Evolutionary conservation across 148 eudicot species (phyloP).

Genomic region (Arbutus unedo): DNA sequence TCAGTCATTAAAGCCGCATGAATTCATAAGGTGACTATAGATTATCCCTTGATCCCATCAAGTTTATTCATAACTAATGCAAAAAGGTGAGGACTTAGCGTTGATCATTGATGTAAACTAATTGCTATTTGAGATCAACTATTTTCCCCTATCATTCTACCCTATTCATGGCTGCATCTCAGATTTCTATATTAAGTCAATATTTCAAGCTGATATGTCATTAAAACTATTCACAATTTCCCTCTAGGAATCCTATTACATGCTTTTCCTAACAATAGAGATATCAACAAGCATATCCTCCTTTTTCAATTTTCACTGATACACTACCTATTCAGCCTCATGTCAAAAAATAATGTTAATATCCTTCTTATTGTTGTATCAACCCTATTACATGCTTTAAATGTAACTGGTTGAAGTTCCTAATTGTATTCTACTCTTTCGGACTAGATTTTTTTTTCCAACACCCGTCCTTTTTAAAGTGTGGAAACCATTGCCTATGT

Average conservation of each 20-base stretch:
- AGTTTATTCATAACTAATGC: neutral
- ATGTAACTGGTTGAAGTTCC: no score
- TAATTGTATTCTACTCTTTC: no score
- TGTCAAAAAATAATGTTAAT: no score
- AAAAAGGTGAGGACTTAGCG: neutral
- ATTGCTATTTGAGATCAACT: neutral
- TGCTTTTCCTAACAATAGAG: neutral
- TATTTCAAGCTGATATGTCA: neutral
- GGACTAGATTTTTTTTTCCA: neutral
- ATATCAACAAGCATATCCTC: neutral
- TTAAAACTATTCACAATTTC: neutral
- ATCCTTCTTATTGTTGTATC: no score
- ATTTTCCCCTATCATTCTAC: neutral
- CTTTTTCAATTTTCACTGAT: neutral
- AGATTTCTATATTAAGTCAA: neutral
- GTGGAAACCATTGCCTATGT: no score
- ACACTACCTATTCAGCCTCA: neutral
- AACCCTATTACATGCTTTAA: no score
- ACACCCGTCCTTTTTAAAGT: no score
- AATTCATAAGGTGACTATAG: neutral
- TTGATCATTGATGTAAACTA: neutral
- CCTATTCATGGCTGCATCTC: neutral
- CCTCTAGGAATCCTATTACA: neutral
- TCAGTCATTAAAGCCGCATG: neutral
- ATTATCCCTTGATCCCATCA: neutral